Evolutionary conservation across 441 rosid genomes (phyloP), one percentile per base, ranked within the genome.

Genomic region (Codiaeum variegatum): DNA sequence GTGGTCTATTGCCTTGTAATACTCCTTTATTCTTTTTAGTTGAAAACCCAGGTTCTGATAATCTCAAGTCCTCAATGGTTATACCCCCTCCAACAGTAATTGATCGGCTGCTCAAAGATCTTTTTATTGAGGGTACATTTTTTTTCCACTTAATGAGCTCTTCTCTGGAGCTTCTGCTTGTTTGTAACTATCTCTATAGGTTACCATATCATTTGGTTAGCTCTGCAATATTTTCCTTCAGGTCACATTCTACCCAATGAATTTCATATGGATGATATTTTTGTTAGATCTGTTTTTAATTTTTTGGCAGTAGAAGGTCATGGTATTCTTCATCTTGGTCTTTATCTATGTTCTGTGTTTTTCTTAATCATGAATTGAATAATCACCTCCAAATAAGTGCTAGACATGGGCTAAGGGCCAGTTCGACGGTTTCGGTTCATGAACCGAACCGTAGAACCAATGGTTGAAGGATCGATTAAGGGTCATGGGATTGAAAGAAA

Each of bases 21-120:
- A 16, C 32, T 64, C 66, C 34, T 66, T 26, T 59, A 19, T 74
- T 72, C 40, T 58, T 74, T 68, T 40, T 71, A 93, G 99, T 77
- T 75, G 97, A 93, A 83, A 89, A 83, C 80, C 84, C 87, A 63
- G 81, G 83, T 76, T 82, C 93, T 67, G 91, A 89, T 81, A 82
- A 80, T 81, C 71, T 88, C 67, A 93, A 81, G 80, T 83, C 97
- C 54, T 84, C 97, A 52, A 79, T 88, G 94, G 90, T 89, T 76
- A 76, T 89, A 79, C 99, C 99, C 66, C 87, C 99, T 63, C 90
- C 91, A 47, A 79, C 93, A 8, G 97, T 89, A 75, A 86, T 93
- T 69, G 98, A 96, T 83, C 96, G 97, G 54, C 88, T 93, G 80
- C 83, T 96, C 74, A 96, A 92, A 84, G 98, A 96, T 83, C 93